Evolutionary conservation across 306 rosid species (phyloP).

Genomic region (Cucurbita moschata): DNA sequence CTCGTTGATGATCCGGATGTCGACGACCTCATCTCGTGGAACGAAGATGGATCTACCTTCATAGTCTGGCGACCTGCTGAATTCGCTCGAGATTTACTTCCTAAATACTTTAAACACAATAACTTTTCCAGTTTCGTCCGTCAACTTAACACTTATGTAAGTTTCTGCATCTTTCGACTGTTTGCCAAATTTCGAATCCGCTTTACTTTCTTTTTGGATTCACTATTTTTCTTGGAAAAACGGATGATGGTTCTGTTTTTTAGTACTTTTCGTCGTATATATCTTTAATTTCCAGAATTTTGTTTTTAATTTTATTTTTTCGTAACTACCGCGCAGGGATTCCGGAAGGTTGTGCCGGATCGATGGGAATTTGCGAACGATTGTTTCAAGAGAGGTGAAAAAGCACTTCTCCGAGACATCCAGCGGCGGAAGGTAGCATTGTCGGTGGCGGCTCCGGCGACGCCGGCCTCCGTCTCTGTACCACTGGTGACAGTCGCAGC

Average conservation of each 20-base stretch:
- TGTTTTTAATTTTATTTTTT: not conserved
- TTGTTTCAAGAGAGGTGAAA: slow-evolving; percentile 64
- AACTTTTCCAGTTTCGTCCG: slow-evolving; percentile 97
- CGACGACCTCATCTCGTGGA: slow-evolving; percentile 82
- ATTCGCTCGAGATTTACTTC: slow-evolving; percentile 95
- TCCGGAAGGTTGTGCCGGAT: slow-evolving; percentile 89
- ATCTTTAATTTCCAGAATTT: not conserved
- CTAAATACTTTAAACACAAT: slow-evolving; percentile 76
- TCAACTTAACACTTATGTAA: slow-evolving; percentile 87
- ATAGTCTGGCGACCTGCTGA: slow-evolving; percentile 93
- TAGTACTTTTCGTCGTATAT: not conserved
- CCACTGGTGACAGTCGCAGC: not conserved
- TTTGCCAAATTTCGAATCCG: not conserved
- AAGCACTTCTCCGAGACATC: slow-evolving; percentile 64
- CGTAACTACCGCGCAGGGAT: slow-evolving; percentile 38
- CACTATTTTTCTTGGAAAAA: not conserved
- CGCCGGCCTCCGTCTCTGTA: not conserved
- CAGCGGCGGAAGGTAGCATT: slow-evolving; percentile 64
- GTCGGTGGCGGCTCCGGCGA: not conserved
- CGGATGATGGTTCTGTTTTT: not conserved
- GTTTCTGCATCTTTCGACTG: not conserved
- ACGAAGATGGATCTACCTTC: slow-evolving; percentile 70
- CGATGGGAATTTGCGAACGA: slow-evolving; percentile 96
- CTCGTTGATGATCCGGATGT: slow-evolving; percentile 74
- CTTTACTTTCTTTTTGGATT: not conserved